These are phyloP conservation scores for Naegleria fowleri DNA, from an alignment of 208 protist species.

Conservation along the genomic window DNA sequence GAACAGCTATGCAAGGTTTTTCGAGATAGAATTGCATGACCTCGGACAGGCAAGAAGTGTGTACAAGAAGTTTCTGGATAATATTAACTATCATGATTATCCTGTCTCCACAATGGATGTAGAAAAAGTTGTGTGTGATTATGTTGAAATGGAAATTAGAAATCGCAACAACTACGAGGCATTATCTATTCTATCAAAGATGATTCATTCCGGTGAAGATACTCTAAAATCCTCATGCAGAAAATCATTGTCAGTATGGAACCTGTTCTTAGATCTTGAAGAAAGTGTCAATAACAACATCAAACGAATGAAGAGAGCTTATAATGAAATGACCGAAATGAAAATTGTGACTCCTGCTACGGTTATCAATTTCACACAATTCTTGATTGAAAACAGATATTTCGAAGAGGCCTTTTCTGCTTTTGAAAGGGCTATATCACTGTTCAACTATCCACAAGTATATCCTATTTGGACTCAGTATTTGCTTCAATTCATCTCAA, in stretches of 20 bases:
- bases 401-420: constrained; percentile 61
- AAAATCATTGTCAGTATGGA: neutral
- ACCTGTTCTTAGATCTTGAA: constrained; percentile 37
- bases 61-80: constrained; percentile 50
- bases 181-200: constrained; percentile 68
- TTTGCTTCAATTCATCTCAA: constrained; percentile 69
- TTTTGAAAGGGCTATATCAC: constrained; percentile 51
- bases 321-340: constrained; percentile 62
- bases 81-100: constrained; percentile 34
- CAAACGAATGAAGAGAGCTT: constrained; percentile 45
- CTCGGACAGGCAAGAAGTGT: constrained; percentile 52
- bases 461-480: constrained; percentile 76
- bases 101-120: constrained; percentile 61
- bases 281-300: constrained; percentile 28
- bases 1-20: constrained; percentile 66
- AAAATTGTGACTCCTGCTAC: constrained; percentile 69
- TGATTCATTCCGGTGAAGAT: constrained; percentile 42
- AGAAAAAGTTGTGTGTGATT: constrained; percentile 72
- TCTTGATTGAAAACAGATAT: constrained; percentile 66
- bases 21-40: constrained; percentile 54
- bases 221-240: neutral
- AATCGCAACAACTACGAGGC: constrained; percentile 38
- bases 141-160: constrained; percentile 78
- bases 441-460: constrained; percentile 72
- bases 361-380: constrained; percentile 72